Evolutionary conservation across 139 green algal genomes (phyloP).

Genomic region (Chlamydomonas sp.): DNA sequence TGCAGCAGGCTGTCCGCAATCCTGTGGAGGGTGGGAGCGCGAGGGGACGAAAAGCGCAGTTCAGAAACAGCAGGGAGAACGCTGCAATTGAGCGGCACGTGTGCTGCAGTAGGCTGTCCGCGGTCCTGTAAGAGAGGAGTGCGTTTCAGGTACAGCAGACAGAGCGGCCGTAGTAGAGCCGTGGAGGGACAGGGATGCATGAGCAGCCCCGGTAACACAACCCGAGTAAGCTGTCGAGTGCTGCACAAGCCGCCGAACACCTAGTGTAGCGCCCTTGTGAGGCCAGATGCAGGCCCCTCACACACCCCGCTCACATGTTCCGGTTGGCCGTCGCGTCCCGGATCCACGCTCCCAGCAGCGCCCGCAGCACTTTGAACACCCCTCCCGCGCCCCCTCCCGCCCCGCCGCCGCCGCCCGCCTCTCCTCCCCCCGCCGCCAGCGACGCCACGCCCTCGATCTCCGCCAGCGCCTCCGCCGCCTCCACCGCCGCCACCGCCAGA

Average conservation of each 20-base stretch:
- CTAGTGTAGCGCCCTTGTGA: too few species aligned
- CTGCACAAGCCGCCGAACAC: too few species aligned
- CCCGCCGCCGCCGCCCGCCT: constrained; percentile 4
- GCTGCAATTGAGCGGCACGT: background rate
- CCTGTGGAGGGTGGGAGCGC: background rate
- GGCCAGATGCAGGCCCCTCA: too few species aligned
- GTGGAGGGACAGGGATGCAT: background rate
- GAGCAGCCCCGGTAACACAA: background rate
- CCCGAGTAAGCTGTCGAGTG: too few species aligned
- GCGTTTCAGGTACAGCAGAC: background rate
- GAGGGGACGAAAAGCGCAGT: background rate
- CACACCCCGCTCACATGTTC: constrained; percentile 62
- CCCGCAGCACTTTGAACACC: constrained; percentile 72
- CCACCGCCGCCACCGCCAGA: constrained; percentile 83
- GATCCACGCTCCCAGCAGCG: constrained; percentile 80
- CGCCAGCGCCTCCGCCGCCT: constrained; percentile 63
- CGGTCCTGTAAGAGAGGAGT: constrained; percentile 12
- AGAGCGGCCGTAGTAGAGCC: background rate
- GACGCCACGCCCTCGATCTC: constrained; percentile 77
- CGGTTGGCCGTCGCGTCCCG: constrained; percentile 68
- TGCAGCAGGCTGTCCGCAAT: constrained; percentile 79
- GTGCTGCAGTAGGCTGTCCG: constrained; percentile 43
- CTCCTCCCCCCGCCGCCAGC: constrained; percentile 52
- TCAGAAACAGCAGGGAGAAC: background rate
- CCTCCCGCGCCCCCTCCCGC: background rate